Conservation (phyloP, 1,139 yeast species). For the Blastobotrys serpentis region DNA sequence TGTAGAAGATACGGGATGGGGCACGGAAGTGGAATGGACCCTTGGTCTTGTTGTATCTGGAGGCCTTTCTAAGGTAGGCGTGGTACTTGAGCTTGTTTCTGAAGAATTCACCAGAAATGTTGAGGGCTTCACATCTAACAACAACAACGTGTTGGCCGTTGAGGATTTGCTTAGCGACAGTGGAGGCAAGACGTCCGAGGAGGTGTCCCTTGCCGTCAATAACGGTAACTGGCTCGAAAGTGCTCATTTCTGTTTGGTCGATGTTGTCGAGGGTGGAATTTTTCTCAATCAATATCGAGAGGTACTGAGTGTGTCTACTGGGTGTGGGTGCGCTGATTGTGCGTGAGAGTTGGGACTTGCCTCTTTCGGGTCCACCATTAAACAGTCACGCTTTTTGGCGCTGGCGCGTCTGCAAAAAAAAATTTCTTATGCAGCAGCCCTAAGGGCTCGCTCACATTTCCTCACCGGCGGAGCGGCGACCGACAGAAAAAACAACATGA, state of each 20-base stretch:
- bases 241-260: constrained; percentile 61
- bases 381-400: too few relatives aligned
- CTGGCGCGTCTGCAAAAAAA: too few relatives aligned
- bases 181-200: constrained; percentile 99
- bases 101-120: constrained; percentile 99
- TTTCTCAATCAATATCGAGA: not conserved
- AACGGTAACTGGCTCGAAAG: constrained; percentile 94
- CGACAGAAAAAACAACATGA: too few relatives aligned
- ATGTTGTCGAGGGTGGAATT: constrained; percentile 5
- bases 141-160: constrained; percentile 98
- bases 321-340: not conserved
- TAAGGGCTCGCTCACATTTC: too few relatives aligned
- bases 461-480: too few relatives aligned
- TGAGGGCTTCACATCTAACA: constrained; percentile 96
- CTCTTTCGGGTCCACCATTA: not conserved
- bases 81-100: constrained; percentile 99
- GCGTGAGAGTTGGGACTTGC: not conserved
- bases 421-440: too few relatives aligned
- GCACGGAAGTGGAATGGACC: constrained; percentile 99
- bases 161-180: constrained; percentile 96
- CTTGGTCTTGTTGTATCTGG: constrained; percentile 97
- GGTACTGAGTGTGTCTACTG: not conserved
- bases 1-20: constrained; percentile 99
- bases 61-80: constrained; percentile 99
- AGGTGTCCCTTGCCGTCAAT: constrained; percentile 86